These are phyloP conservation scores for Arthromyces matolae DNA, from an alignment of 768 basidiomycete species.

Conservation along the genomic window DNA sequence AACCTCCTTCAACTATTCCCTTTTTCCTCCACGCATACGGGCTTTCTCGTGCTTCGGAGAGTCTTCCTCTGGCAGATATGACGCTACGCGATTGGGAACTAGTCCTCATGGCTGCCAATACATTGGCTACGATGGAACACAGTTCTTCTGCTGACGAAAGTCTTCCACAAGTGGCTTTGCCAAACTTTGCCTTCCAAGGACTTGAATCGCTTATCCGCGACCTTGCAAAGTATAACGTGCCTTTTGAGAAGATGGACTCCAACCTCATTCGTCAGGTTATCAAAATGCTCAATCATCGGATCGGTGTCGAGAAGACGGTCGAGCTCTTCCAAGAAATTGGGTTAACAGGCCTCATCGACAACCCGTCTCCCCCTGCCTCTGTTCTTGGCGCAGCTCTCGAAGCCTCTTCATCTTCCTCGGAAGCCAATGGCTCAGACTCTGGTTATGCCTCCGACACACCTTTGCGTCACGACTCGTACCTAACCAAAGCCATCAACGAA, in stretches of 20 bases:
- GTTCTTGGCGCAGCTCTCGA: constrained; percentile 20
- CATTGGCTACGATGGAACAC: constrained; percentile 30
- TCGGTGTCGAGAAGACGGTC: constrained; percentile 23
- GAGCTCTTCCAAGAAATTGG: constrained; percentile 29
- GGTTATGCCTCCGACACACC: constrained; percentile 7
- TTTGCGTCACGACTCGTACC: constrained; percentile 4
- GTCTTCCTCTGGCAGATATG: constrained; percentile 28
- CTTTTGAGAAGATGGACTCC: constrained; percentile 25
- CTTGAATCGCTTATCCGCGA: constrained; percentile 41
- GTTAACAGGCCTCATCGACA: constrained; percentile 22
- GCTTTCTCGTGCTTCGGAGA: constrained; percentile 26
- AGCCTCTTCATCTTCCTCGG: constrained; percentile 3
- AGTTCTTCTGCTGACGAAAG: constrained; percentile 24
- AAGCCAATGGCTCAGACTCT: constrained; percentile 6
- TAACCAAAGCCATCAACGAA: constrained; percentile 3
- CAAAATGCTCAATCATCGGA: constrained; percentile 20
- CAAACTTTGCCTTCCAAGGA: constrained; percentile 33
- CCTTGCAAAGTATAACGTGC: constrained; percentile 30
- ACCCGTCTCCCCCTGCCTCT: constrained; percentile 15
- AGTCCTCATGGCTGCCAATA: constrained; percentile 39
- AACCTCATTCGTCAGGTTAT: constrained; percentile 25
- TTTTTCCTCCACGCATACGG: constrained; percentile 45
- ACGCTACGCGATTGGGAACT: constrained; percentile 41
- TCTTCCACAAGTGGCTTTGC: constrained; percentile 15
- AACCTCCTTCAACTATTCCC: constrained; percentile 30